A percentile compares a stretch with the other conserved stretches of the same genome.
Conservation (phyloP, 805 yeast species). For the Ogataea neopini region DNA sequence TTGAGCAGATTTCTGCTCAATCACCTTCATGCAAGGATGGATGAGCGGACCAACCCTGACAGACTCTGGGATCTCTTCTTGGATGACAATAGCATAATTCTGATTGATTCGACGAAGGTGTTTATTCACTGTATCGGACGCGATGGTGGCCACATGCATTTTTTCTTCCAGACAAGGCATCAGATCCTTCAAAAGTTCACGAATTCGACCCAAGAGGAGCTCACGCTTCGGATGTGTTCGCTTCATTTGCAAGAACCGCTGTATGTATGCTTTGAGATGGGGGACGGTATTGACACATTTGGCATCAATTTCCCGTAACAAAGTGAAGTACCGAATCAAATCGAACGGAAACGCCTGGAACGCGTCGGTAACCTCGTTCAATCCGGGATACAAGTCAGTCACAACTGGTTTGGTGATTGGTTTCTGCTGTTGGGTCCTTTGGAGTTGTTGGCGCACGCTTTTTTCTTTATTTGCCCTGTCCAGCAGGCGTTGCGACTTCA, state of each 20-base stretch:
- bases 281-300: conserved; percentile 82
- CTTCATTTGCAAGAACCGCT: conserved; percentile 43
- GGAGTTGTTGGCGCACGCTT: conserved; percentile 10
- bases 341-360: conserved; percentile 88
- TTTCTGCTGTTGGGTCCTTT: conserved; percentile 13
- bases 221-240: conserved; percentile 41
- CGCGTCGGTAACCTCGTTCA: conserved; percentile 89
- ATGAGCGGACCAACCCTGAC: conserved; percentile 76
- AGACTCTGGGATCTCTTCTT: conserved; percentile 78
- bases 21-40: conserved; percentile 86
- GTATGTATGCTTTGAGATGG: conserved; percentile 55
- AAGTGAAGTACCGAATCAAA: conserved; percentile 78
- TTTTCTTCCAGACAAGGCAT: conserved; percentile 95
- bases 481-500: conserved; percentile 30
- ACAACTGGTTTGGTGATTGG: conserved; percentile 28
- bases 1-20: conserved; percentile 63
- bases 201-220: conserved; percentile 40
- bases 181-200: conserved; percentile 58
- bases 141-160: conserved; percentile 94
- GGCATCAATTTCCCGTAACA: conserved; percentile 91
- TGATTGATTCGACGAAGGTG: conserved; percentile 74
- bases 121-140: conserved; percentile 71
- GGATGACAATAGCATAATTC: conserved; percentile 72
- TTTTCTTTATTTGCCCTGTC: conserved; percentile 25
- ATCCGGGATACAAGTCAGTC: conserved; percentile 67